Evolutionary conservation across 495 filamentous ascomycete genomes (phyloP), one percentile per base, ranked within the genome.

Genomic region (Letharia columbiana): DNA sequence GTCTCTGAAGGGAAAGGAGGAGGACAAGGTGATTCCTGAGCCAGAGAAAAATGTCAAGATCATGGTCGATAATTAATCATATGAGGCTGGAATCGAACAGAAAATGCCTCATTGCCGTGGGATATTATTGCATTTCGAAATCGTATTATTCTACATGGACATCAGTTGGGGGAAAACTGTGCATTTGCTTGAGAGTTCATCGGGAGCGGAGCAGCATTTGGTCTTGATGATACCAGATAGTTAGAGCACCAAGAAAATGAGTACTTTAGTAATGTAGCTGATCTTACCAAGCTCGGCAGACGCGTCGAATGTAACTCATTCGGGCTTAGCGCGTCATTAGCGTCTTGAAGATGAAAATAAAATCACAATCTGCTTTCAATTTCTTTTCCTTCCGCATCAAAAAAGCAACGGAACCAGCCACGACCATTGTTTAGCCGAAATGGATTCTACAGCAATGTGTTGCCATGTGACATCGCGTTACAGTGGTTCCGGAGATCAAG

Each of bases 321-420:
- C 18, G 40, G 5, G 6, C 1, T 60, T 62, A 62, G 60, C 47
- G 44, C 35, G 6, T 17, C 5, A 13, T 42, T 58, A 68, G 45
- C 47, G 57, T 33, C 44, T 62, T 3, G 20, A 10, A 42, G 28
- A 61, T 13, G 28, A 11, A 52, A 23, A 58, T 56, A 73, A 64
- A 63, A 70, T 52, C 28, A 63, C 57, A 70, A 72, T 70, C 69
- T 45, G 18, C 62, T 68, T 47, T 20, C 65, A 71, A 70, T 72
- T 73, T 72, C 61, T 71, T 76, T 83, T 74, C 68, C 56, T 73
- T 77, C 74, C 76, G 79, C 72, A 74, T 77, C 76, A 80, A 86
- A 85, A 28, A 82, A 78, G 72, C 72, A 82, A 83, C 83, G 77
- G 83, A 83, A 73, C 82, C 80, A 79, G 83, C 83, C 83, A 86